Evolutionary conservation across 2,329 filamentous ascomycete genomes (phyloP).

Genomic region (Nigrospora oryzae): DNA sequence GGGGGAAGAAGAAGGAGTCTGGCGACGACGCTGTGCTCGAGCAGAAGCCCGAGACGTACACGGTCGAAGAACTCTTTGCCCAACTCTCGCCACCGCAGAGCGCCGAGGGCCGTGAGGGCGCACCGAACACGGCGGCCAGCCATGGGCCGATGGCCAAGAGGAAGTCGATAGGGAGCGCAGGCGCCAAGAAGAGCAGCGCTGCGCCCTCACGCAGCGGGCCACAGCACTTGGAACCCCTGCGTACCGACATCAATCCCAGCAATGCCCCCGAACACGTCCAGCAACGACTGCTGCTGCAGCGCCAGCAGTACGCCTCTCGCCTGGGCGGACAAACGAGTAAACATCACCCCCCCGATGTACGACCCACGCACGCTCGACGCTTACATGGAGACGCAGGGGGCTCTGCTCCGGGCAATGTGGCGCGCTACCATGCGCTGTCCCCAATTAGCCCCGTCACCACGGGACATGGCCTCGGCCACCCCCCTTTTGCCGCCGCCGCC

Average conservation of each 20-base stretch:
- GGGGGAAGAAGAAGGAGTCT: constrained; percentile 61
- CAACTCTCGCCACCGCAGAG: constrained; percentile 60
- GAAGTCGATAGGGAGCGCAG: constrained; percentile 21
- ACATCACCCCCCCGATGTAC: not conserved
- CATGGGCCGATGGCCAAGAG: constrained; percentile 22
- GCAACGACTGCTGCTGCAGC: constrained; percentile 24
- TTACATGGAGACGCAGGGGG: not conserved
- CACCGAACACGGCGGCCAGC: constrained; percentile 10
- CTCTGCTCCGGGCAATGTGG: constrained; percentile 6
- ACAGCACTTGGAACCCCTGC: constrained; percentile 26
- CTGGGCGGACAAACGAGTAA: constrained; percentile 31
- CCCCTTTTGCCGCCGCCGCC: constrained; percentile 6
- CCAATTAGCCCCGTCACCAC: constrained; percentile 41
- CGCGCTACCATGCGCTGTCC: constrained; percentile 38
- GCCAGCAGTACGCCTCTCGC: constrained; percentile 27
- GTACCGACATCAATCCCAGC: constrained; percentile 23
- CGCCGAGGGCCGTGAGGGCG: constrained; percentile 32
- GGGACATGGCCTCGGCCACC: constrained; percentile 22
- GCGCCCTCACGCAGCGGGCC: constrained; percentile 25
- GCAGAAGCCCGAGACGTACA: constrained; percentile 83
- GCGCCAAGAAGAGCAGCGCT: constrained; percentile 23
- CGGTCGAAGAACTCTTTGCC: constrained; percentile 89
- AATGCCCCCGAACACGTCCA: constrained; percentile 23
- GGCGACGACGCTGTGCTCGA: constrained; percentile 84
- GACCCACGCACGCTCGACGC: not conserved